Percentiles rank a stretch among this genome's conserved stretches.
Conservation (phyloP, 1,139 yeast genomes). For the Yamadazyma dushanensis region DNA sequence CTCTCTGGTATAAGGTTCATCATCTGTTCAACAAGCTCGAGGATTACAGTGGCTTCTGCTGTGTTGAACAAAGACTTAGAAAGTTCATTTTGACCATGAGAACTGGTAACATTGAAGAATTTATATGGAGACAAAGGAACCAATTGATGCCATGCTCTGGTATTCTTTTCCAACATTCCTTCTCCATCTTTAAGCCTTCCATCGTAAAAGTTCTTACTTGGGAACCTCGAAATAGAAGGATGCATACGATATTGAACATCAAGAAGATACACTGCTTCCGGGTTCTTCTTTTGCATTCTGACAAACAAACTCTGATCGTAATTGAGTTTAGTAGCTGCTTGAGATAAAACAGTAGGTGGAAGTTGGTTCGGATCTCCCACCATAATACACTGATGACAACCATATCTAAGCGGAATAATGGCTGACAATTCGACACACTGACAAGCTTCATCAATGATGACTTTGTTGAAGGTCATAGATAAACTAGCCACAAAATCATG, state of each 20-base stretch:
- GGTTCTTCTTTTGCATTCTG: conserved; percentile 76
- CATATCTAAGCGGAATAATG: conserved; percentile 89
- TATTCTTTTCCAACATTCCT: conserved; percentile 57
- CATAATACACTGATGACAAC: conserved; percentile 89
- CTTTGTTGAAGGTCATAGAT: conserved; percentile 84
- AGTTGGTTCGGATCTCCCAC: conserved; percentile 99
- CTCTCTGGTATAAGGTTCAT: conserved; percentile 50
- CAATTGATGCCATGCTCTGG: conserved; percentile 72
- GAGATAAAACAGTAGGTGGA: conserved; percentile 97
- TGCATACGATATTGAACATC: conserved; percentile 99
- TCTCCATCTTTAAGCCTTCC: conserved; percentile 76
- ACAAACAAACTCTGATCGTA: conserved; percentile 95
- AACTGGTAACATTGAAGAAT: conserved; percentile 70
- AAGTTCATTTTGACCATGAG: conserved; percentile 60
- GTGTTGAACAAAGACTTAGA: conserved; percentile 71
- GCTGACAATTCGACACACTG: conserved; percentile 95
- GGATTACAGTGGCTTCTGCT: conserved; percentile 70
- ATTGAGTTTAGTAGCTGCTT: conserved; percentile 72
- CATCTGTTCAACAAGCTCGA: conserved; percentile 64
- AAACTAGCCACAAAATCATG: conserved; percentile 79
- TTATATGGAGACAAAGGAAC: conserved; percentile 66
- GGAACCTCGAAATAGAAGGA: conserved; percentile 84
- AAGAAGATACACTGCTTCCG: conserved; percentile 65
- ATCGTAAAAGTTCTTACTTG: conserved; percentile 78
- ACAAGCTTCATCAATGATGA: conserved; percentile 96